Percentiles rank a stretch among this genome's conserved stretches.
These are phyloP conservation scores for Carallia pectinifolia DNA, from an alignment of 345 rosid genomes.

Conservation along the genomic window DNA sequence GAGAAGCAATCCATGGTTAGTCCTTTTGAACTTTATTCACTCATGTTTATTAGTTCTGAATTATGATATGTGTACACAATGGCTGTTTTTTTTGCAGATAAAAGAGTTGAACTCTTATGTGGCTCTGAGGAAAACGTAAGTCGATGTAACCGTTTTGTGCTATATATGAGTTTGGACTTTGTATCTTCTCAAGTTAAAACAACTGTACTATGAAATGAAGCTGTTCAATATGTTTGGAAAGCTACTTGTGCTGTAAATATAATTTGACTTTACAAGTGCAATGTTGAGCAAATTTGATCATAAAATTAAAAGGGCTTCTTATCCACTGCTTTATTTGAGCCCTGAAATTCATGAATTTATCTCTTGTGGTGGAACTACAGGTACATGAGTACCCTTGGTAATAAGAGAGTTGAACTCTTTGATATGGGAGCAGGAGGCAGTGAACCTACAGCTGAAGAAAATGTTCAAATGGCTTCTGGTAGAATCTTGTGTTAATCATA, in stretches of 20 bases:
- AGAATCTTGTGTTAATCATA: slow-evolving; percentile 15
- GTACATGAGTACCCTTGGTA: slow-evolving; percentile 81
- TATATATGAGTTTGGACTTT: slow-evolving; percentile 6
- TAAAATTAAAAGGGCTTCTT: background rate
- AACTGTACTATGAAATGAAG: no score
- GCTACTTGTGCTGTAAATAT: background rate
- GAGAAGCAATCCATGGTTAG: slow-evolving; percentile 98
- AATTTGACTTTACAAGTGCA: background rate
- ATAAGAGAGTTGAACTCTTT: slow-evolving; percentile 85
- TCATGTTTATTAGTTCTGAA: background rate
- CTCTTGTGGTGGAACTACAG: slow-evolving; percentile 42
- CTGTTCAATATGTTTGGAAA: background rate
- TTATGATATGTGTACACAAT: background rate
- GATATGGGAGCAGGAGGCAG: slow-evolving; percentile 92
- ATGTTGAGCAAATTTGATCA: background rate
- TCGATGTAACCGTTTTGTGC: slow-evolving; percentile 9
- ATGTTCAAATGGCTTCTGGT: slow-evolving; percentile 91
- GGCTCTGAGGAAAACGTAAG: slow-evolving; percentile 91
- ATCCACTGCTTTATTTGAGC: background rate
- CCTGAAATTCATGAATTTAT: slow-evolving; percentile 11
- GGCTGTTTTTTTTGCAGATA: slow-evolving; percentile 49
- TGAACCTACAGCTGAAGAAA: slow-evolving; percentile 82
- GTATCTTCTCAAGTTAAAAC: background rate
- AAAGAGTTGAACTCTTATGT: slow-evolving; percentile 95
- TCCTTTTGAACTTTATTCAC: slow-evolving; percentile 10